A percentile compares a stretch with the other conserved stretches of the same genome.
phyloP scores from a whole-genome alignment of 371 early-diverging fungal species.

The Mortierella sp. region DNA sequence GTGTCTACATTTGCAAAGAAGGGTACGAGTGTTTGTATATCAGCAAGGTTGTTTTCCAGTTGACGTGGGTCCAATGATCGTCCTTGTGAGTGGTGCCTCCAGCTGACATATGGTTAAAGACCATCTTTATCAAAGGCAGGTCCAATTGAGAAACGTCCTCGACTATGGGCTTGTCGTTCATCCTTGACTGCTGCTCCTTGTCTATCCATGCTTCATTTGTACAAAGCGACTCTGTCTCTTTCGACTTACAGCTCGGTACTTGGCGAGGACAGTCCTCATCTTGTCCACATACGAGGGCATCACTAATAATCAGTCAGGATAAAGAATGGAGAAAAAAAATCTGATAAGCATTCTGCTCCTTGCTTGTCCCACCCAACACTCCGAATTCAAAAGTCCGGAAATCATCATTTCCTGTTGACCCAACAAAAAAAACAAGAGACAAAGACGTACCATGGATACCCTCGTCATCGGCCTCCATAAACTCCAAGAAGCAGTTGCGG shows the following conservation, averaged over 20 bases:
- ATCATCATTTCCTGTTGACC: neutral
- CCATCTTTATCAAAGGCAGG: neutral
- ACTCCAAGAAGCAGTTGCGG: constrained; percentile 85
- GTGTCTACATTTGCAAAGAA: constrained; percentile 60
- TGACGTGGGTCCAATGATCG: too few species aligned
- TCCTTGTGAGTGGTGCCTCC: neutral
- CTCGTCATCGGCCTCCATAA: constrained; percentile 75
- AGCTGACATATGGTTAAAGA: neutral
- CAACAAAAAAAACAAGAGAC: neutral
- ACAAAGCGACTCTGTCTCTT: neutral
- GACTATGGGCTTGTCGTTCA: neutral
- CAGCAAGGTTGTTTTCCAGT: neutral
- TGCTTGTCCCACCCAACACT: constrained; percentile 4
- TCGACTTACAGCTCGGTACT: constrained; percentile 71
- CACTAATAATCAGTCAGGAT: constrained; percentile 56
- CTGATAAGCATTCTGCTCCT: neutral
- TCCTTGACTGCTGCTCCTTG: neutral
- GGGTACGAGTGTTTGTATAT: neutral
- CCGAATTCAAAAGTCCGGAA: neutral
- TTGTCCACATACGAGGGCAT: constrained; percentile 68
- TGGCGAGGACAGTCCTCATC: constrained; percentile 73
- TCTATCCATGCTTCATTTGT: neutral
- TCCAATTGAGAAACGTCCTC: neutral
- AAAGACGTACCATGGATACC: constrained; percentile 62
- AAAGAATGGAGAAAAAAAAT: neutral